Conservation (phyloP, 2,329 filamentous ascomycete species). For the Blastomyces gilchristii region DNA sequence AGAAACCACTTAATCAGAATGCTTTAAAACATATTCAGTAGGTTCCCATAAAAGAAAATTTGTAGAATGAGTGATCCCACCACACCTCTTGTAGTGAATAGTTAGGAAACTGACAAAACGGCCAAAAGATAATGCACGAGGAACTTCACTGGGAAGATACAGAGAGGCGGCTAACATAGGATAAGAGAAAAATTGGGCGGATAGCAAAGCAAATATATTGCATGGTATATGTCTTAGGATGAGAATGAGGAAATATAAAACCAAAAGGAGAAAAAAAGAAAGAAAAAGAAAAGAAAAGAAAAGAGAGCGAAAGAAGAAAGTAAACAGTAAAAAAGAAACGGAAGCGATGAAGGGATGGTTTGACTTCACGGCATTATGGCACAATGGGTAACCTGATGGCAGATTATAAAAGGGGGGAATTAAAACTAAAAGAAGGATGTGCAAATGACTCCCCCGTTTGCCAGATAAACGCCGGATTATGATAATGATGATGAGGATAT, state of each 20-base stretch:
- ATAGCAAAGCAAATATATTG: neutral
- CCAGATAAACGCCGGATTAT: conserved; percentile 4
- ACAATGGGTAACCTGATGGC: neutral
- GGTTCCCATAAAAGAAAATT: neutral
- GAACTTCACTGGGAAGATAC: neutral
- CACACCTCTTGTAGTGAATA: neutral
- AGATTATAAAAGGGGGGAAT: neutral
- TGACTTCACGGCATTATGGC: neutral
- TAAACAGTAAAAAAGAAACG: neutral
- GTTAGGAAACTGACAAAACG: neutral
- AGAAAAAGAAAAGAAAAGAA: neutral
- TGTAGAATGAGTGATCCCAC: neutral
- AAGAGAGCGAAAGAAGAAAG: too few species aligned
- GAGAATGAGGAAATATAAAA: neutral
- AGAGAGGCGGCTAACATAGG: neutral
- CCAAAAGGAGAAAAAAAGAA: neutral
- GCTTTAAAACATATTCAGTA: neutral
- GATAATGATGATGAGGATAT: neutral
- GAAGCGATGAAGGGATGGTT: neutral
- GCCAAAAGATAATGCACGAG: neutral
- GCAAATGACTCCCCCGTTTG: neutral
- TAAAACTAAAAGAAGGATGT: neutral
- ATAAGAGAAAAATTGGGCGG: neutral
- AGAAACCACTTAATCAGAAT: neutral
- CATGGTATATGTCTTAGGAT: neutral